Base-by-base conservation (phyloP, 2,329 filamentous ascomycete genomes). In the Ceratocystis variospora region DNA sequence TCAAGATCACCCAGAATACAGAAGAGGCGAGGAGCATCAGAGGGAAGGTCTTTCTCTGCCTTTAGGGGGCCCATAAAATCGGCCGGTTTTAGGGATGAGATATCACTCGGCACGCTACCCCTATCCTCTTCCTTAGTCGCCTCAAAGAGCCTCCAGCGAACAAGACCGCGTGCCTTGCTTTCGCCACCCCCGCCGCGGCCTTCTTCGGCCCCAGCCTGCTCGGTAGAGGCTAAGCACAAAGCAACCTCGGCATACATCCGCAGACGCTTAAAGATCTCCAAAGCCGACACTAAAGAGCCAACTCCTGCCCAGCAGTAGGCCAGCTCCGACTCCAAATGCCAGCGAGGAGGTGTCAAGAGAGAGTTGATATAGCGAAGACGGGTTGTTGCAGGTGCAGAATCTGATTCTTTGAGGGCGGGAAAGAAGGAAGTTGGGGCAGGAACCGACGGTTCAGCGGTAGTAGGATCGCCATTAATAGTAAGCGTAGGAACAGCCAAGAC, bases 221-320 rank as follows among this genome's bases (percentile, higher is more conserved):
- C 83, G 59, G 74, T 79, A 73, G 76, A 80, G 12, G 90, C 92
- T 71, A 90, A 87, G 74, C 94, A 99, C 1, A 99, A 80, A 0
- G 94, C 93, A 3, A 92, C 90, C 76, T 99, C 94, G 1, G 94
- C 89, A 91, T 94, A 97, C 74, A 97, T 87, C 66, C 91, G 86
- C 19, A 99, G 78, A 2, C 94, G 83, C 76, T 96, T 92, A 76
- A 97, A 99, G 68, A 99, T 97, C 68, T 96, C 94, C 1, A 99
- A 81, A 0, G 94, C 94, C 0, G 92, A 96, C 2, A 90, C 82
- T 1, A 99, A 78, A 50, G 91, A 95, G 8, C 94, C 94, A 2
- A 96, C 83, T 61, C 85, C 83, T 0, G 92, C 88, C 94, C 94
- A 99, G n/a, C 91, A 85, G 68, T 90, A 86, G 1, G 94, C 94